Evolutionary conservation across 83 land plant species (phyloP).

Genomic region (Larix sibirica): DNA sequence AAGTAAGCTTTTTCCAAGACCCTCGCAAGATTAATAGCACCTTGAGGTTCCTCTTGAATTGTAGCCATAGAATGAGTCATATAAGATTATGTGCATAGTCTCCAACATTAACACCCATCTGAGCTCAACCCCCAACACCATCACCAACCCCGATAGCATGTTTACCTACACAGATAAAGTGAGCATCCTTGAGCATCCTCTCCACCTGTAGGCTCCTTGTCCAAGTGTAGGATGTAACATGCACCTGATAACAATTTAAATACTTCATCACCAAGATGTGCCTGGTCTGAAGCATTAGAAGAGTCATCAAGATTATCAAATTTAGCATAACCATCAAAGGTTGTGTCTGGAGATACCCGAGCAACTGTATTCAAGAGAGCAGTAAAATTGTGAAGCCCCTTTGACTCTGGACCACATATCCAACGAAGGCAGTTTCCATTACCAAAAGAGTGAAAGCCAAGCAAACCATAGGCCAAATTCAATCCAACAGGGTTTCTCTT

Average conservation of each 20-base stretch:
- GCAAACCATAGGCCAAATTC: too few species aligned
- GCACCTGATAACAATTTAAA: conserved; percentile 86
- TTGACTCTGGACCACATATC: too few species aligned
- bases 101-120: conserved; percentile 86
- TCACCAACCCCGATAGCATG: conserved; percentile 95
- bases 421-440: too few species aligned
- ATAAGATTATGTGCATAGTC: conserved; percentile 90
- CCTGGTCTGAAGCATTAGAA: neutral
- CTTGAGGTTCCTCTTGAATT: conserved; percentile 79
- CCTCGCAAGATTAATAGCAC: conserved; percentile 80
- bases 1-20: conserved; percentile 83
- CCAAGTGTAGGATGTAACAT: conserved; percentile 90
- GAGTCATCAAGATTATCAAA: too few species aligned
- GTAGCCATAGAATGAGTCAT: conserved; percentile 73
- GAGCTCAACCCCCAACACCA: conserved; percentile 99
- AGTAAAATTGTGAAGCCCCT: too few species aligned
- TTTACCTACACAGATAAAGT: conserved; percentile 80
- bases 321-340: too few species aligned
- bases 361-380: too few species aligned
- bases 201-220: conserved; percentile 91
- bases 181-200: conserved; percentile 99
- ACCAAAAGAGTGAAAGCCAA: too few species aligned
- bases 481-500: too few species aligned
- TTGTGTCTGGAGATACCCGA: too few species aligned
- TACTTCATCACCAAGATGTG: conserved; percentile 27